Percentiles rank a stretch among this genome's conserved stretches.
These are phyloP conservation scores for Penicillium arizonense DNA, from an alignment of 495 filamentous ascomycete genomes.

Conservation along the genomic window DNA sequence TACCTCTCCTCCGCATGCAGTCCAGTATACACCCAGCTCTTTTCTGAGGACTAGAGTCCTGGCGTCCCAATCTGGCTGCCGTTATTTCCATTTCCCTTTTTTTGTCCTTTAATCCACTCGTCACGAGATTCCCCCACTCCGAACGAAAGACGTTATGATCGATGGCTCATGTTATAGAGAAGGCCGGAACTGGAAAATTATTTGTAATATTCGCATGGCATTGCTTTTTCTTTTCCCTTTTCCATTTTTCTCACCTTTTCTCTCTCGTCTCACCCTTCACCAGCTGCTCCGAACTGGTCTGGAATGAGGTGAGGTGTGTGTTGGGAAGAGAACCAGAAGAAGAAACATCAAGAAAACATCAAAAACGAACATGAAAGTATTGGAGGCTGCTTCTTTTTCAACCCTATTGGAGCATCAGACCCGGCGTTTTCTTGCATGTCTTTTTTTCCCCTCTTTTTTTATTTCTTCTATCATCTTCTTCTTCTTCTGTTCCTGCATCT, in stretches of 20 bases:
- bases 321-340: neutral
- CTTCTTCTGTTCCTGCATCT: slow-evolving; percentile 8
- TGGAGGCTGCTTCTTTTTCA: slow-evolving; percentile 6
- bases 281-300: neutral
- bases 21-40: neutral
- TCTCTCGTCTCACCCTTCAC: neutral
- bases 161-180: slow-evolving; percentile 50
- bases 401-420: slow-evolving; percentile 24
- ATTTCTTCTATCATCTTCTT: neutral
- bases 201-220: slow-evolving; percentile 32
- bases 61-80: slow-evolving; percentile 3
- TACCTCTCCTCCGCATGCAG: slow-evolving; percentile 22
- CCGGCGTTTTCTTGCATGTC: slow-evolving; percentile 24
- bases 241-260: slow-evolving; percentile 13
- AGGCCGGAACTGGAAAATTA: slow-evolving; percentile 29
- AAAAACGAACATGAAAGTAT: slow-evolving; percentile 12
- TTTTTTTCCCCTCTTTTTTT: slow-evolving; percentile 9
- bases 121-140: slow-evolving; percentile 28
- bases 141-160: slow-evolving; percentile 48
- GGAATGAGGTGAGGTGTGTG: neutral
- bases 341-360: neutral
- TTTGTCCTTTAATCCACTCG: slow-evolving; percentile 26
- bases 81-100: slow-evolving; percentile 8
- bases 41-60: neutral
- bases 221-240: slow-evolving; percentile 13